phyloP scores from a whole-genome alignment of 306 rosid species.

The Lagenaria siceraria region DNA sequence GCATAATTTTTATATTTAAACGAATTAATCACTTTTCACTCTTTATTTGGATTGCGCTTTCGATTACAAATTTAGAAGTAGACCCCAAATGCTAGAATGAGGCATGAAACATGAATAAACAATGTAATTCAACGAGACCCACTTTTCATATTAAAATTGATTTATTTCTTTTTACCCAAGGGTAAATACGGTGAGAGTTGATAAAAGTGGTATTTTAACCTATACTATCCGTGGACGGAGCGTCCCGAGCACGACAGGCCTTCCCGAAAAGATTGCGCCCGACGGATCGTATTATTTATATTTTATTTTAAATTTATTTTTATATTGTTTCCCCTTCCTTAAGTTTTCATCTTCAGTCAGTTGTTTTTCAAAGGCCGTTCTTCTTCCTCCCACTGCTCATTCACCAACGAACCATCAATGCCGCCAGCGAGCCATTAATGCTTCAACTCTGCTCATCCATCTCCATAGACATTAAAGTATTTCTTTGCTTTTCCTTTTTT shows the following conservation, averaged over 20 bases:
- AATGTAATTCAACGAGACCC: no score
- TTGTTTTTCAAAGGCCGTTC: background rate
- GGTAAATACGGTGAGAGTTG: no score
- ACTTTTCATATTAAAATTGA: no score
- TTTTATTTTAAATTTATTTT: background rate
- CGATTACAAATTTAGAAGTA: no score
- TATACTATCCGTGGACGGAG: background rate
- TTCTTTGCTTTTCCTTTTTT: background rate
- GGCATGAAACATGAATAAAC: no score
- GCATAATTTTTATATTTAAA: no score
- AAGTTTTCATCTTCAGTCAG: background rate
- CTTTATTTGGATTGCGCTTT: no score
- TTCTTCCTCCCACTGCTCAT: background rate
- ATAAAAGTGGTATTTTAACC: no score
- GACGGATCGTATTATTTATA: background rate
- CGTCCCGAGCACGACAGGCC: background rate
- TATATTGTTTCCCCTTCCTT: no score
- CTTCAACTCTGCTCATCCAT: background rate
- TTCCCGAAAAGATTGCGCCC: background rate
- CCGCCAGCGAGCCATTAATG: background rate
- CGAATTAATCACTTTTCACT: no score
- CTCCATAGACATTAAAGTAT: background rate
- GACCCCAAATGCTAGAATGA: no score
- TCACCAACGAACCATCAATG: background rate
- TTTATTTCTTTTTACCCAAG: no score